Percentiles rank a stretch among this genome's conserved stretches.
Evolutionary conservation across 768 basidiomycete species (phyloP).

Genomic region (Cystoderma amianthinum): DNA sequence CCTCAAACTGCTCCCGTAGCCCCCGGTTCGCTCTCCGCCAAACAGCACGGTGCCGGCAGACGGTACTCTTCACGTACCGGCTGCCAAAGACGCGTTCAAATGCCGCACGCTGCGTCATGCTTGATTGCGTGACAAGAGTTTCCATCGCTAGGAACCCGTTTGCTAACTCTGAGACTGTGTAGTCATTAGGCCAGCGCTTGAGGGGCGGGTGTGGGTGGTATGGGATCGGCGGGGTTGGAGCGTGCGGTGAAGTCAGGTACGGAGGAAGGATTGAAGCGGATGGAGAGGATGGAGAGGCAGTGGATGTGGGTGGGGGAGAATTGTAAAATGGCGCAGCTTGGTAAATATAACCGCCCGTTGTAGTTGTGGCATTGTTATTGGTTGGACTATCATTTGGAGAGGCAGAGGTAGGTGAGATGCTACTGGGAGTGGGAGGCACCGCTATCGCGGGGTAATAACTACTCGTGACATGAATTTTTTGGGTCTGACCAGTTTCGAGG

Average conservation of each 20-base stretch:
- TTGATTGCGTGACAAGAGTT: constrained; percentile 26
- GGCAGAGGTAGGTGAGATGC: too few relatives aligned
- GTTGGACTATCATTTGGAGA: neutral
- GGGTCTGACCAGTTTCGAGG: constrained; percentile 13
- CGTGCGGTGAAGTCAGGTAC: neutral
- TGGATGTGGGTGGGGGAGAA: neutral
- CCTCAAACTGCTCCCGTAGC: constrained; percentile 44
- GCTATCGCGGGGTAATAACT: constrained; percentile 7
- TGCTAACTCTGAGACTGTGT: constrained; percentile 60
- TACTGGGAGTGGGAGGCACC: neutral
- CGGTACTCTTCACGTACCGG: constrained; percentile 68
- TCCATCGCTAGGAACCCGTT: constrained; percentile 51
- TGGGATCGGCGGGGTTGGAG: constrained; percentile 25
- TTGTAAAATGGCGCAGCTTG: neutral
- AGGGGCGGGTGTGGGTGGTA: constrained; percentile 57
- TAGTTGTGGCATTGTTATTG: neutral
- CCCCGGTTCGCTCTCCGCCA: constrained; percentile 50
- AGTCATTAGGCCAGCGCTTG: constrained; percentile 75
- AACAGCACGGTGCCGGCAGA: constrained; percentile 64
- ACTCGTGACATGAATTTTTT: constrained; percentile 17
- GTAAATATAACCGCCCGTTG: neutral
- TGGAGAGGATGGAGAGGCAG: neutral
- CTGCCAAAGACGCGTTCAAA: constrained; percentile 68
- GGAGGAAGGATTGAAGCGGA: neutral
- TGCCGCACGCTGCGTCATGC: constrained; percentile 55